Evolutionary conservation across 2,329 filamentous ascomycete species (phyloP).

Genomic region (Myriangium duriaei): DNA sequence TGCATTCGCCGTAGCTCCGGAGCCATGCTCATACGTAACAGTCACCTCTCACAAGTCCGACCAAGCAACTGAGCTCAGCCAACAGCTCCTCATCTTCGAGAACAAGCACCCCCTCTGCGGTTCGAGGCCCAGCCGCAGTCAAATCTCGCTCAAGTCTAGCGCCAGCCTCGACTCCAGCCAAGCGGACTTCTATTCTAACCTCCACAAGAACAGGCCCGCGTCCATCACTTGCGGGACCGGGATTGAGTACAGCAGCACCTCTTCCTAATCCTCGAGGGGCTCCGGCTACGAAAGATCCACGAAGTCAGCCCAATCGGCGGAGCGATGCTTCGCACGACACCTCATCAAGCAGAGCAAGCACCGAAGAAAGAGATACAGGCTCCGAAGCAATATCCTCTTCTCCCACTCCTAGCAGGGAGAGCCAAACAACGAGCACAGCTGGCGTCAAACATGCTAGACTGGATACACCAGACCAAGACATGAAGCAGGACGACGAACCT

Average conservation of each 20-base stretch:
- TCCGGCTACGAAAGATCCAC: too few species aligned
- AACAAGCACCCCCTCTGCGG: constrained; percentile 49
- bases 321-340: constrained; percentile 6
- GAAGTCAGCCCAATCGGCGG: not conserved
- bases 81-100: constrained; percentile 49
- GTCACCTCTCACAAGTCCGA: constrained; percentile 70
- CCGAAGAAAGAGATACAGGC: constrained; percentile 6
- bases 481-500: not conserved
- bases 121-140: constrained; percentile 21
- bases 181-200: constrained; percentile 20
- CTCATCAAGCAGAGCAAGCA: constrained; percentile 4
- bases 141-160: constrained; percentile 46
- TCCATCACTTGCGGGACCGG: constrained; percentile 2
- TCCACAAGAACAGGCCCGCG: constrained; percentile 15
- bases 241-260: not conserved
- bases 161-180: constrained; percentile 18
- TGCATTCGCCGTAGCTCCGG: not conserved
- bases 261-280: too few species aligned
- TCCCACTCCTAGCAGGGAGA: constrained; percentile 1
- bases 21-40: constrained; percentile 23
- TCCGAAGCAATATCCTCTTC: not conserved
- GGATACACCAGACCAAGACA: constrained; percentile 15
- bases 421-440: constrained; percentile 13
- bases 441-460: not conserved
- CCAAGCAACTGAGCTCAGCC: constrained; percentile 52